Base-by-base conservation (phyloP, 345 rosid species). In the Gossypium turneri region DNA sequence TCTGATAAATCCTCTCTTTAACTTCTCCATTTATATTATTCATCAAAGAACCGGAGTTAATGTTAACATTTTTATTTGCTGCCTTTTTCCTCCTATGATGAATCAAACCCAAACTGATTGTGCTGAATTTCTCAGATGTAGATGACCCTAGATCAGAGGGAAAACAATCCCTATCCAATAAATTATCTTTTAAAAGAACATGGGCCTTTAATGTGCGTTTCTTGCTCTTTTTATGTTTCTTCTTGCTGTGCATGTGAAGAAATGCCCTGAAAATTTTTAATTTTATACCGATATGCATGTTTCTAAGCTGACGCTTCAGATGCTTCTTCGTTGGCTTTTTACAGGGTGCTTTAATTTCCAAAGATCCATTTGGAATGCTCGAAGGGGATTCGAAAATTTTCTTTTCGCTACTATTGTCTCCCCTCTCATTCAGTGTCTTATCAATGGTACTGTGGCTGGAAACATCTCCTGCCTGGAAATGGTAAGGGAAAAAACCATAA, bases 171-270 rank as follows among this genome's bases (percentile, higher is more conserved):
- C 58, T 58, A 58, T 76, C 83, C 72, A 81, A 73, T 67, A 77
- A 57, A 12, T 75, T 80, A 74, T 82, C 88, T 77, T 83, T 76
- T 12, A 77, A 34, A 38, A 82, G 77, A 55, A 62, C 73, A 52
- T 82, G 70, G 5, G 45, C 70, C 67, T 72, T 74, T 65, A 55
- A 62, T 4, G 76, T 24, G 65, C 59, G 38, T 52, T 20, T 76
- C 73, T 85, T 91, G 70, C 75, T 78, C 90, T 62, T 89, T 74
- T 75, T 89, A 72, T 80, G 88, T 70, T 85, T 89, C 82, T 85
- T 86, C 56, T 76, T 91, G 82, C 74, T 86, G 59, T 64, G 82
- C 7, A 79, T 62, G 56, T 63, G 82, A 6, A 92, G 48, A 57
- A 87, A 64, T 70, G 79, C 79, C 79, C 78, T 78, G 70, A 88